Base-by-base conservation (phyloP, 331 rosid genomes). In the Acacia concinna region DNA sequence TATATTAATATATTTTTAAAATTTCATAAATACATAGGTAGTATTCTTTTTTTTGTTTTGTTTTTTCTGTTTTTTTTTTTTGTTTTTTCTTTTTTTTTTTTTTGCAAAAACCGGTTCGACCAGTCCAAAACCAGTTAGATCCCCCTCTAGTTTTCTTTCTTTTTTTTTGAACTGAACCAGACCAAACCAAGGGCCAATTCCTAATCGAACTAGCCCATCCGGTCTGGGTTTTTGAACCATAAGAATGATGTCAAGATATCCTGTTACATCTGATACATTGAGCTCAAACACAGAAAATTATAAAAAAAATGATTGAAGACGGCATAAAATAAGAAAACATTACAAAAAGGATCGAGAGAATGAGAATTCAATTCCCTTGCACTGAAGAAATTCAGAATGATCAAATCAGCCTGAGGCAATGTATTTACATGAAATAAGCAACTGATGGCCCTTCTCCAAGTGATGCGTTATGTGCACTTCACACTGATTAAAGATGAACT, bases 401-500 rank as follows among this genome's bases (percentile, higher is more conserved):
- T 43, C 75, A 72, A 71, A 65, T 32, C 11, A 52, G 27, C n/a
- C 15, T 25, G 3, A 25, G 64, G 10, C 18, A 10, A 70, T 46
- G 37, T 14, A n/a, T 62, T 3, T 40, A 38, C 21, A 52, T 46
- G 69, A 74, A 74, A 40, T 40, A 27, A 83, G 60, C 27, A 44
- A 57, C 52, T 66, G 51, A 67, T 72, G 54, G 66, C 20, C 25
- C 23, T 66, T 30, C 78, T 35, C 78, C 73, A 30, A 51, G 31
- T 21, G 1, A 25, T 5, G 69, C 18, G 13, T 59, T 9, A 23
- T 40, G 59, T 74, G 20, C 10, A 62, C 71, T 46, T 51, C 41
- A 21, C 73, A 54, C 13, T 71, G 46, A 52, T 68, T 37, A 68
- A 67, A 82, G 17, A 76, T 17, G 25, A 56, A 66, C 30, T 76